phyloP scores from a whole-genome alignment of 768 basidiomycete species.

The Suillus fuscotomentosus region DNA sequence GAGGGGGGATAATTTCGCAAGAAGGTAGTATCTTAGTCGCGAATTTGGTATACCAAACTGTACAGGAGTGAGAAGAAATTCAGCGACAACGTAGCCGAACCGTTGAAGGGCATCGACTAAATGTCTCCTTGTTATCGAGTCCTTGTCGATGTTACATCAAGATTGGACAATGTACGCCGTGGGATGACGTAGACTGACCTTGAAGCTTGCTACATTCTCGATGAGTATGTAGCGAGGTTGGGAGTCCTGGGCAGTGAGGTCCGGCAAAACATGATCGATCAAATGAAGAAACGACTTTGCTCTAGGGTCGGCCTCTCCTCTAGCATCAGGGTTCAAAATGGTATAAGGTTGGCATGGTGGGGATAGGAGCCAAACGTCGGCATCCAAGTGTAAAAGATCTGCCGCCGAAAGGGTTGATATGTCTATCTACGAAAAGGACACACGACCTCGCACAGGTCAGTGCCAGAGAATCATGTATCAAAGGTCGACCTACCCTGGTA shows the following conservation, averaged over 20 bases:
- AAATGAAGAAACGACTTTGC: constrained; percentile 77
- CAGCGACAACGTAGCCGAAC: constrained; percentile 55
- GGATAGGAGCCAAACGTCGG: constrained; percentile 74
- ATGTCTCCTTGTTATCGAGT: constrained; percentile 58
- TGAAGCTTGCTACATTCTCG: constrained; percentile 84
- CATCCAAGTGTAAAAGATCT: constrained; percentile 44
- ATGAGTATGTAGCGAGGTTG: constrained; percentile 64
- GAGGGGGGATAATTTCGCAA: constrained; percentile 54
- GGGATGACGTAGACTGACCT: constrained; percentile 44
- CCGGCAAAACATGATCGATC: constrained; percentile 59
- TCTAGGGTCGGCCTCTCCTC: constrained; percentile 70
- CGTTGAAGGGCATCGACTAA: constrained; percentile 51
- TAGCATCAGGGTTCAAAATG: constrained; percentile 68
- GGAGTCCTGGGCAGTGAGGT: constrained; percentile 39
- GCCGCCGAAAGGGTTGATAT: constrained; percentile 55
- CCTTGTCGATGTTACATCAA: constrained; percentile 37
- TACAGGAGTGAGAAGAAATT: constrained; percentile 70
- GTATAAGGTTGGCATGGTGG: constrained; percentile 88
- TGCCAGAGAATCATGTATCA: neutral
- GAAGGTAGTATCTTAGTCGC: constrained; percentile 74
- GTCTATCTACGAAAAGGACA: constrained; percentile 42
- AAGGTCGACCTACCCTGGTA: constrained; percentile 42
- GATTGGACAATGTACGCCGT: neutral
- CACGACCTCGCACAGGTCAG: neutral
- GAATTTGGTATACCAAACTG: constrained; percentile 85